Percentiles rank a stretch among this genome's conserved stretches.
Evolutionary conservation across 2,329 filamentous ascomycete genomes (phyloP).

Genomic region (Xylaria arbuscula): DNA sequence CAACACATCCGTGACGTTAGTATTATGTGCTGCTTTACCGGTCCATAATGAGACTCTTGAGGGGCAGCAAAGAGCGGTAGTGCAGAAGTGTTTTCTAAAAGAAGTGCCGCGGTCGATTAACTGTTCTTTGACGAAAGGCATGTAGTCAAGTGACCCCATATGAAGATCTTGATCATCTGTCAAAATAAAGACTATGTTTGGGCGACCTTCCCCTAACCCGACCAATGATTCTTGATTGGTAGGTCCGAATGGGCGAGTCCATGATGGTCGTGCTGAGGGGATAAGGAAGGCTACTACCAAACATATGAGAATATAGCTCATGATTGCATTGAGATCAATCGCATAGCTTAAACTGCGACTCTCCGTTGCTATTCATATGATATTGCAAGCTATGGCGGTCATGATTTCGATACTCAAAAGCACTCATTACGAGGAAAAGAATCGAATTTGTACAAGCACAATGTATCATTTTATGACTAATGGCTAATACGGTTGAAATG

Average conservation of each 20-base stretch:
- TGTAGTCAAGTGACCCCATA: conserved; percentile 70
- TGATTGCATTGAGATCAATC: background rate
- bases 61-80: conserved; percentile 74
- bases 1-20: conserved; percentile 70
- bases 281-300: conserved; percentile 18
- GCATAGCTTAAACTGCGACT: background rate
- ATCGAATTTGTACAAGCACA: background rate
- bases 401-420: background rate
- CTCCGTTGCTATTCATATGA: background rate
- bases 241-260: conserved; percentile 32
- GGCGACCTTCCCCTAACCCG: conserved; percentile 38
- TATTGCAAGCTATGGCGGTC: too few species aligned
- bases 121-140: conserved; percentile 67
- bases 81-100: conserved; percentile 73
- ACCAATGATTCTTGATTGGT: conserved; percentile 39
- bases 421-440: background rate
- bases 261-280: conserved; percentile 19
- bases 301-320: conserved; percentile 1
- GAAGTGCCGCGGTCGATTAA: conserved; percentile 67
- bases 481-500: background rate
- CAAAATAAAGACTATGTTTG: conserved; percentile 74
- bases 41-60: conserved; percentile 74
- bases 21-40: conserved; percentile 75
- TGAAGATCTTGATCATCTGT: conserved; percentile 75
- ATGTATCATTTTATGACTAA: background rate